A percentile compares a stretch with the other conserved stretches of the same genome.
Evolutionary conservation across 345 rosid species (phyloP).

Genomic region (Eucalyptus microcorys): DNA sequence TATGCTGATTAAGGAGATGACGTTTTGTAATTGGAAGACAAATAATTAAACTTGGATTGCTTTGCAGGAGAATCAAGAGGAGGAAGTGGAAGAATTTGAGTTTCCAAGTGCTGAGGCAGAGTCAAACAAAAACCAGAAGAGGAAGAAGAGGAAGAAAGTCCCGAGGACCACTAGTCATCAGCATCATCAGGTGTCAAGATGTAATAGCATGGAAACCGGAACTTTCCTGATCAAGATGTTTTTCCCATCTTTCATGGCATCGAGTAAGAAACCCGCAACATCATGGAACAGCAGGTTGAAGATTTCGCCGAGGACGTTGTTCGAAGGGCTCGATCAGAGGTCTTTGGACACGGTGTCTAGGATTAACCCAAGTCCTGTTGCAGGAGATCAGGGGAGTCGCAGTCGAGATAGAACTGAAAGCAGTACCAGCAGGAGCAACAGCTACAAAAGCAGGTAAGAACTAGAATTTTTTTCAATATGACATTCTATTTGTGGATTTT

Average conservation of each 20-base stretch:
- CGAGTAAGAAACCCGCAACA: constrained; percentile 1
- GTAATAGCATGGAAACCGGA: constrained; percentile 22
- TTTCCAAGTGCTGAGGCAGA: neutral
- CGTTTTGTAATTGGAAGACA: neutral
- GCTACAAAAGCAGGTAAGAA: constrained; percentile 17
- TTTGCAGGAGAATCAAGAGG: neutral
- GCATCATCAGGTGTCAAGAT: constrained; percentile 8
- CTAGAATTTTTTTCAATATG: neutral
- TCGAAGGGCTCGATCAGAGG: neutral
- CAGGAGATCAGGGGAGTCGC: neutral
- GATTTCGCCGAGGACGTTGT: constrained; percentile 8
- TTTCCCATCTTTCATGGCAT: constrained; percentile 13
- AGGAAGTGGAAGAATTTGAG: neutral
- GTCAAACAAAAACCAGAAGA: neutral
- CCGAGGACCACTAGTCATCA: neutral
- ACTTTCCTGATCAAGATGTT: constrained; percentile 33
- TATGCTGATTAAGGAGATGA: neutral
- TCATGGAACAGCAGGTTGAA: neutral
- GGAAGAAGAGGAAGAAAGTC: neutral
- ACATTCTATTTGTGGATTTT: neutral
- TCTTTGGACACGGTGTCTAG: neutral
- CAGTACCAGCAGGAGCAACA: neutral
- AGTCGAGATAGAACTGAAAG: neutral
- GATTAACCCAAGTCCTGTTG: neutral
- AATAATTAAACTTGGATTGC: neutral